A percentile compares a stretch with the other conserved stretches of the same genome.
These are phyloP conservation scores for Trichoderma atrobrunneum DNA, from an alignment of 2,329 filamentous ascomycete species.

Conservation along the genomic window DNA sequence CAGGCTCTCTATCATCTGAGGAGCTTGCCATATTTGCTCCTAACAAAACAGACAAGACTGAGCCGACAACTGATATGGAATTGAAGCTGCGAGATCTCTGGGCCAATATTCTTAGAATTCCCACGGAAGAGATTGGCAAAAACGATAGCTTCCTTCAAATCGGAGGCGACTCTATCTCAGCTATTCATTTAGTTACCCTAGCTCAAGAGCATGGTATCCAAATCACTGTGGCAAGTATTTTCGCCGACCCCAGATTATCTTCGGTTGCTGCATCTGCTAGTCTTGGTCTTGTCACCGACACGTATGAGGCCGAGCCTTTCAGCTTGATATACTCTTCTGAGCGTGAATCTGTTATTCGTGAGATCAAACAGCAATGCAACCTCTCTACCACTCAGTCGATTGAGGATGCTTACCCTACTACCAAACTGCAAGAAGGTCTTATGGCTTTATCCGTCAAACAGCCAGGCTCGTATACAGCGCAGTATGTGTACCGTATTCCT, in stretches of 20 bases:
- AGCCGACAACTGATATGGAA: constrained; percentile 22
- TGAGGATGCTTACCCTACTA: constrained; percentile 18
- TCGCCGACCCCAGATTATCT: constrained; percentile 1
- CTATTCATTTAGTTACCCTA: constrained; percentile 42
- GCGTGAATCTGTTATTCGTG: not conserved
- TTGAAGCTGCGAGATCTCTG: constrained; percentile 28
- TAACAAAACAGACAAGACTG: constrained; percentile 7
- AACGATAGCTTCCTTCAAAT: constrained; percentile 21
- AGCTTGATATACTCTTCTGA: not conserved
- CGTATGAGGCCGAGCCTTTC: constrained; percentile 5
- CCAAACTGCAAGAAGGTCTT: constrained; percentile 8
- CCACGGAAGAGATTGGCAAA: constrained; percentile 28
- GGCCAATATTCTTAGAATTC: constrained; percentile 31
- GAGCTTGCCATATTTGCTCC: constrained; percentile 9
- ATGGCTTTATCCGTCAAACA: constrained; percentile 11
- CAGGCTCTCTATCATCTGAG: constrained; percentile 6
- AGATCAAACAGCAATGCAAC: constrained; percentile 13
- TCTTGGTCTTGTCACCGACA: not conserved
- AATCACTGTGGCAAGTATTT: constrained; percentile 5
- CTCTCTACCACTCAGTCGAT: not conserved
- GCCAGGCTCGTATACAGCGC: constrained; percentile 17
- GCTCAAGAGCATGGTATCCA: constrained; percentile 28
- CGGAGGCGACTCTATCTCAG: constrained; percentile 44
- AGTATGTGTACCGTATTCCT: constrained; percentile 11
- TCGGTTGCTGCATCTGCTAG: not conserved